phyloP scores from a whole-genome alignment of 441 rosid genomes.

The Dalechampia spathulata region DNA sequence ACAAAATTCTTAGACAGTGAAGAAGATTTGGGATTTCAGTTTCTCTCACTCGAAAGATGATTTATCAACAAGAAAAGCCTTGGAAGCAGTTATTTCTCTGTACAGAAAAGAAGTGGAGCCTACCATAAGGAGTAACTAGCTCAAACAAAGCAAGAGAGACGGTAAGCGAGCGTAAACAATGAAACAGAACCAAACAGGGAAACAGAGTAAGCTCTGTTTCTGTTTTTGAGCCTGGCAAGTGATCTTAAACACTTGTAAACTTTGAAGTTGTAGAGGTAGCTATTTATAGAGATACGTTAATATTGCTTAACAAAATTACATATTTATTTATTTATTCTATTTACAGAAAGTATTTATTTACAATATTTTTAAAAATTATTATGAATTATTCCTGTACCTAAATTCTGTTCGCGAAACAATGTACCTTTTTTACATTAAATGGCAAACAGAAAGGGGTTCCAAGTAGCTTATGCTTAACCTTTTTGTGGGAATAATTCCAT shows the following conservation, averaged over 20 bases:
- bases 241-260: slow-evolving; percentile 4
- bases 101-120: slow-evolving; percentile 24
- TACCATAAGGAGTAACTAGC: slow-evolving; percentile 4
- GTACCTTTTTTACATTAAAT: too few relatives aligned
- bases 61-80: slow-evolving; percentile 17
- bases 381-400: slow-evolving; percentile 16
- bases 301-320: background rate
- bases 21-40: background rate
- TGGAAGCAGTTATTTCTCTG: slow-evolving; percentile 25
- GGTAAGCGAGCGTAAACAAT: too few relatives aligned
- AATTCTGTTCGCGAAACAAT: too few relatives aligned
- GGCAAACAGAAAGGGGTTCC: too few relatives aligned
- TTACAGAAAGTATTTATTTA: too few relatives aligned
- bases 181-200: slow-evolving; percentile 4
- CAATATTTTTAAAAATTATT: background rate
- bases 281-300: slow-evolving; percentile 25
- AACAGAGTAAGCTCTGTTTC: slow-evolving; percentile 19
- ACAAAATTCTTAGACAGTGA: background rate
- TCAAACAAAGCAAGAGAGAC: background rate
- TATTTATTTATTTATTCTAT: background rate
- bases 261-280: background rate
- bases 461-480: too few relatives aligned
- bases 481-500: too few relatives aligned
- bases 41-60: slow-evolving; percentile 36
- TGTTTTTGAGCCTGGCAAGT: background rate